These are phyloP conservation scores for Aspergillus viridinutans DNA, from an alignment of 2,329 filamentous ascomycete genomes.

Conservation along the genomic window DNA sequence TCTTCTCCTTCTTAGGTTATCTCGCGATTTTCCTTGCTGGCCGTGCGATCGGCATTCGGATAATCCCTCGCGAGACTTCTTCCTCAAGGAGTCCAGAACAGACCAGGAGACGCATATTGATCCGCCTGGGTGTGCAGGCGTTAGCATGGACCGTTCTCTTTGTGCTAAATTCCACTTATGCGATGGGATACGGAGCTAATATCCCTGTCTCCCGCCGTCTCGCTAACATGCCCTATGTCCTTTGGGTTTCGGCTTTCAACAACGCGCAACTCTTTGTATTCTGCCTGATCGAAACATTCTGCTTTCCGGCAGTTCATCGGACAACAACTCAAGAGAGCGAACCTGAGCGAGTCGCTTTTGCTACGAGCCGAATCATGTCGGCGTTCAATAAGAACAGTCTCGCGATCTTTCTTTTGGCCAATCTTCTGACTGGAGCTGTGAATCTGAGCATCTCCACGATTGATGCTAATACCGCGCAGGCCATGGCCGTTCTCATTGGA, in stretches of 20 bases:
- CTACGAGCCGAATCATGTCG: conserved; percentile 75
- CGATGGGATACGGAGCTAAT: conserved; percentile 60
- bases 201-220: conserved; percentile 79
- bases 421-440: conserved; percentile 81
- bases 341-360: conserved; percentile 58
- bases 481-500: conserved; percentile 69
- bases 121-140: conserved; percentile 62
- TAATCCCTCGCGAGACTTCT: conserved; percentile 62
- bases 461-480: conserved; percentile 58
- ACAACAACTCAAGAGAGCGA: conserved; percentile 54
- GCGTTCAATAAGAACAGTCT: conserved; percentile 89
- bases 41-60: conserved; percentile 73
- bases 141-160: conserved; percentile 68
- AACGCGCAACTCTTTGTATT: conserved; percentile 75
- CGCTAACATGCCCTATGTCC: conserved; percentile 87
- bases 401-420: conserved; percentile 78
- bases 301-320: conserved; percentile 70
- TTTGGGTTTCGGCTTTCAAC: conserved; percentile 94
- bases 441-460: conserved; percentile 85
- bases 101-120: conserved; percentile 55
- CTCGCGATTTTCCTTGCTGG: conserved; percentile 91
- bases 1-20: conserved; percentile 94
- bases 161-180: conserved; percentile 62
- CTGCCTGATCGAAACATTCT: conserved; percentile 68
- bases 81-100: conserved; percentile 39